Evolutionary conservation across 2,329 filamentous ascomycete species (phyloP).

Genomic region (Kalmusia sp.): DNA sequence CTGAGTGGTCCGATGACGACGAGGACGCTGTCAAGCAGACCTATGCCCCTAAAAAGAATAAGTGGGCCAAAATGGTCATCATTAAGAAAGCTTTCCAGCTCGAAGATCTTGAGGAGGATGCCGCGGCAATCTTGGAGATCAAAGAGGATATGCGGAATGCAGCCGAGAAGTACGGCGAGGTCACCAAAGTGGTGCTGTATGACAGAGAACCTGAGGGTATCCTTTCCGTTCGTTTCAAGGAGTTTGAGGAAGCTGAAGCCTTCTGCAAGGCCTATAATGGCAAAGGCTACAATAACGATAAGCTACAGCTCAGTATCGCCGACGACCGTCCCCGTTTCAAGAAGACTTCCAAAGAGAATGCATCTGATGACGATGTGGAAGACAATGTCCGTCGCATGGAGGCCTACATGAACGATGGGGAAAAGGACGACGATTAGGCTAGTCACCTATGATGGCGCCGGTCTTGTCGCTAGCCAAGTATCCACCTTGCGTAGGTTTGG

Average conservation of each 20-base stretch:
- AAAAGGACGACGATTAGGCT: constrained; percentile 3
- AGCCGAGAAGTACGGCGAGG: constrained; percentile 82
- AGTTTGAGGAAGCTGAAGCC: constrained; percentile 65
- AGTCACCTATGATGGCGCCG: not conserved
- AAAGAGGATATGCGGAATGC: constrained; percentile 94
- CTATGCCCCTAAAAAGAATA: constrained; percentile 58
- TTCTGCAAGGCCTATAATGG: constrained; percentile 33
- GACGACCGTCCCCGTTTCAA: constrained; percentile 39
- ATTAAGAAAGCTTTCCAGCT: constrained; percentile 94
- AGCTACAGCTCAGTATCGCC: constrained; percentile 29
- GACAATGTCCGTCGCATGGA: constrained; percentile 27
- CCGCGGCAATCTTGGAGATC: constrained; percentile 83
- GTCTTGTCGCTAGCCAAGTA: not conserved
- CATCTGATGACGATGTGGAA: constrained; percentile 30
- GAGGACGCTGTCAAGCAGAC: constrained; percentile 50
- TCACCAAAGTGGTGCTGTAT: constrained; percentile 90
- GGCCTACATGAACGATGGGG: constrained; percentile 12
- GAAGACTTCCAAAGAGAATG: constrained; percentile 31
- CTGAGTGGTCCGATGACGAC: constrained; percentile 93
- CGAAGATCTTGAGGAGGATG: constrained; percentile 83
- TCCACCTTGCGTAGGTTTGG: too few relatives aligned
- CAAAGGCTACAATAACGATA: constrained; percentile 19
- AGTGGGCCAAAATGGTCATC: constrained; percentile 82
- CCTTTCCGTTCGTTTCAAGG: constrained; percentile 81
- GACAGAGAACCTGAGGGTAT: constrained; percentile 86